Base-by-base conservation (phyloP, 2,329 filamentous ascomycete genomes). In the Cytospora piceicola region DNA sequence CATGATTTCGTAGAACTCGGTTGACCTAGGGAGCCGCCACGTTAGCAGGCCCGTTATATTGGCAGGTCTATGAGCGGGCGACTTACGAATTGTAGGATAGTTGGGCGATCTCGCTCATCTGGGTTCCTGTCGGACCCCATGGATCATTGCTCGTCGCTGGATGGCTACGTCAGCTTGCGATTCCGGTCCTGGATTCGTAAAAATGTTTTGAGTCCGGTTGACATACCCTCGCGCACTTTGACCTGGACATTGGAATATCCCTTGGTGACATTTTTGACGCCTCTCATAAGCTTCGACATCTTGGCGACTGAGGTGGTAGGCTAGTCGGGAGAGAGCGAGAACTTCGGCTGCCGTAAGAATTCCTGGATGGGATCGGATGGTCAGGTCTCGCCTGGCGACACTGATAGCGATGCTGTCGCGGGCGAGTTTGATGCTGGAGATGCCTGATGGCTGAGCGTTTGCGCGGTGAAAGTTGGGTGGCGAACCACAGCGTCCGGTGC, bases 1-100 rank as follows among this genome's bases (percentile, higher is more conserved):
- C 90, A 99, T 97, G 74, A 99, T 97, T 77, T 99, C 94, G 82
- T 97, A 97, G 81, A 99, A 99, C 77, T 98, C 95, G 79, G 91
- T 94, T 42, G 93, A 94, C 75, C 94, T 96, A 70, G 52, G 51
- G 52, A 42, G 39, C 54, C 56, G 34, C 17, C 39, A 36, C 24
- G 42, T 67, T 42, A 67, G 63, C 51, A 61, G 29, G 51, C n/a
- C 15, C n/a, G 32, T 63, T 53, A 22, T 42, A 32, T 34, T 20
- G 29, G 42, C 32, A 46, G 15, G 14, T 36, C 20, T 29, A 60
- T 5, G 6, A 59, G 67, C 52, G 24, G 46, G 53, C 42, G 39
- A 80, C 90, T 75, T 89, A 97, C 94, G 92, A 96, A 82, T 96
- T 96, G 82, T 94, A 99, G 59, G 95, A 98, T 84, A 98, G 90